Percentiles rank a stretch among this genome's conserved stretches.
These are phyloP conservation scores for Fragaria ananassa DNA, from an alignment of 306 rosid genomes.

Conservation along the genomic window DNA sequence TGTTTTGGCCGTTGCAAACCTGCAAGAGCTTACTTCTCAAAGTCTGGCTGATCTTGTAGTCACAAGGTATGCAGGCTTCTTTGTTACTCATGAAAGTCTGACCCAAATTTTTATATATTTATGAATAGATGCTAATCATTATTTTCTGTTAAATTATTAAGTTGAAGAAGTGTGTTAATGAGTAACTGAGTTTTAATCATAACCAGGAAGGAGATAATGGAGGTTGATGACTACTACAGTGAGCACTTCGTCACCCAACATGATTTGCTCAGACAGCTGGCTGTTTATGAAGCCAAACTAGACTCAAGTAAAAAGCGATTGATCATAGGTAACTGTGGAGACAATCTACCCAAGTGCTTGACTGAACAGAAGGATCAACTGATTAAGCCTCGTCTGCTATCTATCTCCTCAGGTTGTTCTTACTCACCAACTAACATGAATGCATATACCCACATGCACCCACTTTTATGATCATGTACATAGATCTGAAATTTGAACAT, in stretches of 20 bases:
- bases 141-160: no score
- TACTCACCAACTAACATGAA: not conserved
- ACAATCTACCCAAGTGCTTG: slow-evolving; percentile 61
- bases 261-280: slow-evolving; percentile 57
- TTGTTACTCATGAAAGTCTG: not conserved
- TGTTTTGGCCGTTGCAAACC: slow-evolving; percentile 33
- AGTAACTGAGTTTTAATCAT: not conserved
- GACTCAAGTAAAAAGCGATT: slow-evolving; percentile 40
- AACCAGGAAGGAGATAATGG: slow-evolving; percentile 39
- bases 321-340: slow-evolving; percentile 32
- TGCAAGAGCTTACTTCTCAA: slow-evolving; percentile 23
- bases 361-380: slow-evolving; percentile 25
- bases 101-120: slow-evolving; percentile 34
- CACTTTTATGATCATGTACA: not conserved
- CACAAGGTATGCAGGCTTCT: slow-evolving; percentile 40
- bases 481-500: not conserved
- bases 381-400: slow-evolving; percentile 39
- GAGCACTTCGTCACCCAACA: slow-evolving; percentile 45
- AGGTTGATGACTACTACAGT: slow-evolving; percentile 32
- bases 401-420: slow-evolving; percentile 48
- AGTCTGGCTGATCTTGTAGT: slow-evolving; percentile 42
- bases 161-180: not conserved
- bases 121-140: slow-evolving; percentile 23
- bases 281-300: slow-evolving; percentile 34
- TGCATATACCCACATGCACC: not conserved